Base-by-base conservation (phyloP, 805 yeast genomes). In the Saccharomyces cerevisiae region DNA sequence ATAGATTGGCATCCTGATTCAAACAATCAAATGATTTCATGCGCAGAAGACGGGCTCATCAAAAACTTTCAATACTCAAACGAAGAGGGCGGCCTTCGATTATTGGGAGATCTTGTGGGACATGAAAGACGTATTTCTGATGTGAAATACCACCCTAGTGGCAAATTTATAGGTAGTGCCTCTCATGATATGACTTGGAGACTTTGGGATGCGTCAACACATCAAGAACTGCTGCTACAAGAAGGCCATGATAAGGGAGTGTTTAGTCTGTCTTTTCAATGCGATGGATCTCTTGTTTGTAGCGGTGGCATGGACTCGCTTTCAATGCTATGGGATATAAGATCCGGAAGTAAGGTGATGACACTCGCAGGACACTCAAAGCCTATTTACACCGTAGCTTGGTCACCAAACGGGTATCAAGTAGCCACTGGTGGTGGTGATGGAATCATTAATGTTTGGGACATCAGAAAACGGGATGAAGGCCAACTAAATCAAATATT, bases 101-200 rank as follows among this genome's bases (percentile, higher is more conserved):
- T 70, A 13, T 26, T 61, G 2, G 61, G 63, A 0, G 59, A 63
- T 0, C 53, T 71, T 59, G 30, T 47, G 31, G 50, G 87, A 78
- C 47, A 89, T 80, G 70, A 73, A 71, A 24, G 72, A 65, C 76
- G 96, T 54, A 83, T 90, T 0, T 76, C 85, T 1, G 73, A 79
- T 17, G 69, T 84, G 0, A 77, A 78, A 36, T 79, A 82, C 57
- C 96, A 90, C 68, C 96, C 96, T 1, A 60, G 72, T 3, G 82
- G 83, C 0, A 59, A 68, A 2, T 80, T 67, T 59, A 57, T 86
- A 0, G 87, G 83, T 0, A 78, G 88, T 10, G 85, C 96, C 0
- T 90, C 97, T 0, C 84, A 78, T 63, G 97, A 92, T 69, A 76
- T 76, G 59, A 88, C 96, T 0, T 92, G 97, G 97, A 79, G 89